Evolutionary conservation across 2,329 filamentous ascomycete species (phyloP).

Genomic region (Paecilomyces niveus): DNA sequence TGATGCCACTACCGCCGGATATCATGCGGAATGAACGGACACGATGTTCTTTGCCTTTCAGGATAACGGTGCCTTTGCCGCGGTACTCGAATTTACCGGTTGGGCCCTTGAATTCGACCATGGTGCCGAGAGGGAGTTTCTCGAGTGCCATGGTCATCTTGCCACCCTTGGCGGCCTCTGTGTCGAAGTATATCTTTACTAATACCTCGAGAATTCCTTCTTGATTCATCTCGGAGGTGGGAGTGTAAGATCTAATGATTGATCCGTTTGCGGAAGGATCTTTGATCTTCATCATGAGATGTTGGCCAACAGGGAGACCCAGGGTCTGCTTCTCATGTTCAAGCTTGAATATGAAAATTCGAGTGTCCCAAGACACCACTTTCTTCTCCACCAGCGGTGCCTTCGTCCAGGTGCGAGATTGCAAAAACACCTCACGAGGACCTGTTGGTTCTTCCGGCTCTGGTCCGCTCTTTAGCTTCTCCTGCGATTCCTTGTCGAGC

Average conservation of each 20-base stretch:
- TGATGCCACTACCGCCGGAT: slow-evolving; percentile 81
- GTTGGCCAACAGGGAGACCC: slow-evolving; percentile 77
- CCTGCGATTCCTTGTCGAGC: slow-evolving; percentile 55
- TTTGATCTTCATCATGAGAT: slow-evolving; percentile 74
- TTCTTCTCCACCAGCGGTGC: slow-evolving; percentile 62
- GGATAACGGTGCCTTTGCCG: slow-evolving; percentile 55
- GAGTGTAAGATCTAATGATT: slow-evolving; percentile 82
- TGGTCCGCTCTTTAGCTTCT: slow-evolving; percentile 45
- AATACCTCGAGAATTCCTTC: slow-evolving; percentile 65
- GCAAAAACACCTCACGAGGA: slow-evolving; percentile 59
- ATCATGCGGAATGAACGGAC: slow-evolving; percentile 76
- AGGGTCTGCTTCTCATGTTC: slow-evolving; percentile 63
- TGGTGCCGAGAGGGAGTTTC: slow-evolving; percentile 61
- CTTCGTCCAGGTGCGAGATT: slow-evolving; percentile 66
- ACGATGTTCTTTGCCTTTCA: slow-evolving; percentile 50
- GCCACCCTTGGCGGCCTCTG: slow-evolving; percentile 53
- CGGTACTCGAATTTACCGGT: slow-evolving; percentile 79
- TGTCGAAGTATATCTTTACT: slow-evolving; percentile 73
- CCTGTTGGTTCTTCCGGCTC: slow-evolving; percentile 35
- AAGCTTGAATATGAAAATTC: slow-evolving; percentile 73
- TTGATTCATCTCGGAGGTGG: slow-evolving; percentile 59
- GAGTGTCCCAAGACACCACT: slow-evolving; percentile 68
- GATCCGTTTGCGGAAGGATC: slow-evolving; percentile 62
- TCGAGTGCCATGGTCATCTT: slow-evolving; percentile 79
- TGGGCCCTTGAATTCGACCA: slow-evolving; percentile 80